Base-by-base conservation (phyloP, 2,329 filamentous ascomycete species). In the Botrytis elliptica region DNA sequence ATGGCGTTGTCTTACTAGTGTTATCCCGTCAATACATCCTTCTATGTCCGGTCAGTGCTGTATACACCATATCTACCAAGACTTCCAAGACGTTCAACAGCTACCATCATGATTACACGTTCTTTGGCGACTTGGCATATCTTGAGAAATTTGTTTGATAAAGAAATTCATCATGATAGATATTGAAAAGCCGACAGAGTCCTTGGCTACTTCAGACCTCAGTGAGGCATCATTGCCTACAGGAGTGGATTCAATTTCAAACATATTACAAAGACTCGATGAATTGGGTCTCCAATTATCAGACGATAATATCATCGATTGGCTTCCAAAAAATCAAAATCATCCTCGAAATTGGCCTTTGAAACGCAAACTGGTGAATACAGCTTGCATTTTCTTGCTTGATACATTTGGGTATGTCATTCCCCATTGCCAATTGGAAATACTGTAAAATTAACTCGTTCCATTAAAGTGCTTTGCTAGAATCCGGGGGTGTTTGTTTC, bases 341-440 rank as follows among this genome's bases (percentile, higher is more conserved):
- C 33, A 71, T 20, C 70, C 70, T 29, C 57, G 70, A 42, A 71
- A 71, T 65, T 71, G 59, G 59, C 33, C 70, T 12, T 40, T 71
- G 25, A 65, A 52, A 64, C 57, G 46, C 22, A 57, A 71, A 42
- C 16, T 65, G 29, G 44, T 2, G n/a, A 71, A 52, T 20, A 57
- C 59, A 7, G 70, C 70, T 71, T 71, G 59, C 4, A 42, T 71
- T 25, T 65, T 71, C 44, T 42, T 71, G 59, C 36, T 71, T 22
- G 60, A 71, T 71, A 52, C 70, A 65, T 65, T 71, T 25, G 55
- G 60, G 44, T 71, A 12, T 65, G 33, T 71, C 12, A 29, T 44
- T 46, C 25, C 22, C 40, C n/a, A 42, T 25, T 40, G 18, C 9
- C n/a, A 12, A 22, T 65, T 33, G 16, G 20, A 40, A 65, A 52